Conservation (phyloP, 176 grass and related monocot genomes). For the Zizania latifolia region DNA sequence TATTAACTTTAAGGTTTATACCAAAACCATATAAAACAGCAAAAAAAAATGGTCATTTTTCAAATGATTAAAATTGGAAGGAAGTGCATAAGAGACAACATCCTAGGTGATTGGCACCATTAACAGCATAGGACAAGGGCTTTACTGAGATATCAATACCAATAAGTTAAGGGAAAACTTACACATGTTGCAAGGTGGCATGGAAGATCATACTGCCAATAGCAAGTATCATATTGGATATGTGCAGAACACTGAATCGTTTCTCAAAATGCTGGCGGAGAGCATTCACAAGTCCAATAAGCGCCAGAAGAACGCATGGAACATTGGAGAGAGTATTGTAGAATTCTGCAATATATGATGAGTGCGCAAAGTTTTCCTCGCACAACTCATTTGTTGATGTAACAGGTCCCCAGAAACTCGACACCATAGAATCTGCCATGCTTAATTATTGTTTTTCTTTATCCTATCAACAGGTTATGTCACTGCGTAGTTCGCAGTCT, state of each 20-base stretch:
- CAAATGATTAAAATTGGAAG: background rate
- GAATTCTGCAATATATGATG: conserved; percentile 78
- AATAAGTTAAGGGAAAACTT: conserved; percentile 28
- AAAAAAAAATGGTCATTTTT: background rate
- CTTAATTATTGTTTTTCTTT: background rate
- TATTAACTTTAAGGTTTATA: background rate
- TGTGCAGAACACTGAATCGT: conserved; percentile 72
- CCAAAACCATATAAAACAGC: background rate
- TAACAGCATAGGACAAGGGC: background rate
- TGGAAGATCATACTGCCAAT: conserved; percentile 85
- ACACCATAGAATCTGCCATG: conserved; percentile 68
- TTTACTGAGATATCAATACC: background rate
- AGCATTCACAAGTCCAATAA: conserved; percentile 64
- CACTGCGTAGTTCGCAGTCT: background rate
- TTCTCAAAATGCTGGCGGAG: conserved; percentile 77
- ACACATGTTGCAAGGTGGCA: conserved; percentile 77
- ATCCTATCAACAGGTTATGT: conserved; percentile 2
- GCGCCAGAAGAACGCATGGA: conserved; percentile 57
- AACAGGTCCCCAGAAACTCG: conserved; percentile 84
- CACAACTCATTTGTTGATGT: conserved; percentile 70
- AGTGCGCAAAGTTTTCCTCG: conserved; percentile 65
- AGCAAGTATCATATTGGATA: conserved; percentile 79
- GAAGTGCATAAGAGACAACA: background rate
- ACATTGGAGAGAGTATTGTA: conserved; percentile 78
- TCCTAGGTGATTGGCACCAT: background rate